Evolutionary conservation across 768 basidiomycete species (phyloP).

Genomic region (Hypholoma fasciculare): DNA sequence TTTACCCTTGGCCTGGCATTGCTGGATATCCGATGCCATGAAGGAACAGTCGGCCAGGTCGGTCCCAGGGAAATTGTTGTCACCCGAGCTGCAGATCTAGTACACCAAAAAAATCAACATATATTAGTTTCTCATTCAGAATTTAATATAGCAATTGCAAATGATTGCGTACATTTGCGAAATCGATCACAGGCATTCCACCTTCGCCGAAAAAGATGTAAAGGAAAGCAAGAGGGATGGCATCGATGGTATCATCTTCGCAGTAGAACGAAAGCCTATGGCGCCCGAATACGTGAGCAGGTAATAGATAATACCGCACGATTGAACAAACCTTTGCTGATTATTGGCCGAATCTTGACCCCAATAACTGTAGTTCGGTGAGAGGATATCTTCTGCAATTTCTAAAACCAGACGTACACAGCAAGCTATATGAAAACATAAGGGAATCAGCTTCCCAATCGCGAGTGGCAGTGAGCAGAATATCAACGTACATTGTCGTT

Average conservation of each 20-base stretch:
- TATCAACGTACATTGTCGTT: constrained; percentile 35
- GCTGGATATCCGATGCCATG: constrained; percentile 59
- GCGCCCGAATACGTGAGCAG: not conserved
- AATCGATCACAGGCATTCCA: constrained; percentile 57
- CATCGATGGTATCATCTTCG: constrained; percentile 61
- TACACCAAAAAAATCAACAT: not conserved
- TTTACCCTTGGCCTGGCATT: constrained; percentile 65
- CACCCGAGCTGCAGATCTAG: constrained; percentile 56
- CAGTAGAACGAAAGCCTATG: constrained; percentile 57
- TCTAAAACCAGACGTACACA: constrained; percentile 22
- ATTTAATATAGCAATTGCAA: not conserved
- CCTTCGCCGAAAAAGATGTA: constrained; percentile 62
- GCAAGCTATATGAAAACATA: constrained; percentile 27
- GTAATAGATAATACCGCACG: not conserved
- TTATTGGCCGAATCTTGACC: constrained; percentile 39
- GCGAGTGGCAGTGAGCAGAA: not conserved
- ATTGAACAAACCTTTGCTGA: constrained; percentile 31
- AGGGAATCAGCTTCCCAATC: not conserved
- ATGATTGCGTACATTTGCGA: constrained; percentile 50
- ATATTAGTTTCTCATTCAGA: not conserved
- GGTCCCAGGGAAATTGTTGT: constrained; percentile 56
- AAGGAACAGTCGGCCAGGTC: constrained; percentile 64
- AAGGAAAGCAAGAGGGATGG: constrained; percentile 62
- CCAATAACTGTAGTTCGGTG: constrained; percentile 34
- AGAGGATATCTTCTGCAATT: not conserved